phyloP scores from a whole-genome alignment of 1,284 basidiomycete genomes.

The Golubevia sp. region DNA sequence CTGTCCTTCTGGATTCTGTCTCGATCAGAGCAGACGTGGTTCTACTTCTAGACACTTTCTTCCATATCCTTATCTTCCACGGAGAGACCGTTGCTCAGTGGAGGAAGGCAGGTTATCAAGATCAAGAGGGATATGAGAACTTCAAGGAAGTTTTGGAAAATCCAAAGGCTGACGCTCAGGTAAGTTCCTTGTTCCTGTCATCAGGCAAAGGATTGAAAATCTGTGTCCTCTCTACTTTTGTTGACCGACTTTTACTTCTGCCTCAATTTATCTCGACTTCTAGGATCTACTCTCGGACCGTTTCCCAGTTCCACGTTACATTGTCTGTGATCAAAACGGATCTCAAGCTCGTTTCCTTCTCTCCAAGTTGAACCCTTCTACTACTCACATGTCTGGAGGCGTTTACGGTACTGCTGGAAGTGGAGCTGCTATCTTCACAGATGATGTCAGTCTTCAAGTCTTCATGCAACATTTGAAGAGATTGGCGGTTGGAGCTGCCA shows the following conservation, averaged over 20 bases:
- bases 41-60: conserved; percentile 60
- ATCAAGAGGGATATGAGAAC: conserved; percentile 61
- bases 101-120: conserved; percentile 61
- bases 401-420: conserved; percentile 43
- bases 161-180: conserved; percentile 53
- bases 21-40: conserved; percentile 59
- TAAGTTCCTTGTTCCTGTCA: background rate
- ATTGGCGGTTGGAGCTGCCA: conserved; percentile 48
- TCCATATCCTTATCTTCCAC: conserved; percentile 62
- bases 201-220: background rate
- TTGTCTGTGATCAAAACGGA: conserved; percentile 61
- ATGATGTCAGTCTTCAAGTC: conserved; percentile 59
- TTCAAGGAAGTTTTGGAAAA: conserved; percentile 59
- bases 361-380: conserved; percentile 60
- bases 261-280: no score
- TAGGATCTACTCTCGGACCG: conserved; percentile 52
- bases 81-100: conserved; percentile 59
- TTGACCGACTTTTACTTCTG: no score
- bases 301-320: conserved; percentile 60
- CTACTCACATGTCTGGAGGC: conserved; percentile 60
- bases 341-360: conserved; percentile 60
- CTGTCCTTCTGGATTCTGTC: conserved; percentile 59
- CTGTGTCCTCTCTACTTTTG: no score
- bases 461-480: conserved; percentile 61
- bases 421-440: conserved; percentile 59